phyloP scores from a whole-genome alignment of 352 stramenopile species.

The Phytophthora podocarpi region DNA sequence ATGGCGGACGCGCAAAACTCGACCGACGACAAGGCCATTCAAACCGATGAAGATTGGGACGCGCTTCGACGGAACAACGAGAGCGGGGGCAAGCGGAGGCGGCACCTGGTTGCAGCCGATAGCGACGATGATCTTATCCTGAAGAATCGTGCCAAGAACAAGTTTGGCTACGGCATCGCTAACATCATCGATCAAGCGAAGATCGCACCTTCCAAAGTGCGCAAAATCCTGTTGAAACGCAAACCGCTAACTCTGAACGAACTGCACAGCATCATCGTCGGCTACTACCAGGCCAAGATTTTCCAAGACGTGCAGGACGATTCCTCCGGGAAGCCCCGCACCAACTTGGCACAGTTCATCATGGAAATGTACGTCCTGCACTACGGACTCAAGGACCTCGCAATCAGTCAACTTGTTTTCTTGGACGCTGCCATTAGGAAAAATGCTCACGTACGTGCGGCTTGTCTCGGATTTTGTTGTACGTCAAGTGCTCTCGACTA shows the following conservation, averaged over 20 bases:
- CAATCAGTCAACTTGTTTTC: conserved; percentile 81
- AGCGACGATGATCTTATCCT: conserved; percentile 58
- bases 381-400: conserved; percentile 80
- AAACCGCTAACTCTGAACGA: conserved; percentile 77
- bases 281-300: conserved; percentile 85
- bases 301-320: conserved; percentile 81
- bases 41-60: conserved; percentile 49
- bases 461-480: background rate
- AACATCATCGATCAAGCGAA: conserved; percentile 79
- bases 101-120: conserved; percentile 26
- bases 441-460: conserved; percentile 44
- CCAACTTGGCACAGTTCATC: conserved; percentile 77
- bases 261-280: conserved; percentile 73
- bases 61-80: conserved; percentile 14
- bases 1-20: conserved; percentile 26
- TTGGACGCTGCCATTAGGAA: conserved; percentile 78
- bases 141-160: conserved; percentile 66
- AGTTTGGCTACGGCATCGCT: conserved; percentile 73
- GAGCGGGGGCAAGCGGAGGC: conserved; percentile 26
- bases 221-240: conserved; percentile 76
- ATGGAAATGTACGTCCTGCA: conserved; percentile 87
- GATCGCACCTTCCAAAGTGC: conserved; percentile 71
- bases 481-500: background rate
- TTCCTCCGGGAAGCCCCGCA: conserved; percentile 50
- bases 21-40: conserved; percentile 50